Conservation (phyloP, 768 basidiomycete genomes). For the Mycena galopus region DNA sequence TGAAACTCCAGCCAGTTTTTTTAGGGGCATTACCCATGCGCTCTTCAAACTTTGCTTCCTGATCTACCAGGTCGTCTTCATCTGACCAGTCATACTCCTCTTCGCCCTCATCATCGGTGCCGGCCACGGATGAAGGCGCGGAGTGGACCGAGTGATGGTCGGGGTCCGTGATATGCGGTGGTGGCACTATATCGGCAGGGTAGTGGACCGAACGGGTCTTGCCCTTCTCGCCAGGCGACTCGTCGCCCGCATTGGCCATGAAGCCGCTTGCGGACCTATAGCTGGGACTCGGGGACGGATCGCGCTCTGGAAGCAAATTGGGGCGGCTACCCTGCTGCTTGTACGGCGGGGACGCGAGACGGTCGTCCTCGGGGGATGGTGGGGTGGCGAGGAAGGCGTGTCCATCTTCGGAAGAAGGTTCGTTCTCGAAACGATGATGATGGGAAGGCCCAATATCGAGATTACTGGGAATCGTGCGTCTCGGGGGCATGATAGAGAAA, state of each 20-base stretch:
- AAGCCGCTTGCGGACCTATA: constrained; percentile 40
- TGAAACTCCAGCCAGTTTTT: constrained; percentile 63
- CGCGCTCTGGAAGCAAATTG: constrained; percentile 31
- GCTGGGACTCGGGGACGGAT: constrained; percentile 35
- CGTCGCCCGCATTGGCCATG: constrained; percentile 35
- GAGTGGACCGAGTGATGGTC: constrained; percentile 49
- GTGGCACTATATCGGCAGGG: constrained; percentile 53
- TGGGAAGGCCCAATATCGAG: constrained; percentile 23
- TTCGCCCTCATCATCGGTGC: constrained; percentile 71
- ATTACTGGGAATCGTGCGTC: background rate
- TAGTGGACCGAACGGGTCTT: constrained; percentile 65
- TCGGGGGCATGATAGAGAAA: constrained; percentile 10
- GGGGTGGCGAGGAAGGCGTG: constrained; percentile 26
- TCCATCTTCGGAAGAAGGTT: constrained; percentile 32
- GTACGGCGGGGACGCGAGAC: constrained; percentile 31
- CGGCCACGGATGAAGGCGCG: constrained; percentile 59
- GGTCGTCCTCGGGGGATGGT: constrained; percentile 16
- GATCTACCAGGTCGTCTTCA: constrained; percentile 81
- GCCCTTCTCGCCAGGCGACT: constrained; percentile 33
- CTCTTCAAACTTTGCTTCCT: constrained; percentile 75
- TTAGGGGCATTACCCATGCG: constrained; percentile 66
- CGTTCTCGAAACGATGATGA: constrained; percentile 14
- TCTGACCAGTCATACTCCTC: constrained; percentile 83
- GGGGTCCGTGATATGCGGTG: constrained; percentile 44
- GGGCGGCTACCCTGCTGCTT: constrained; percentile 32